phyloP scores from a whole-genome alignment of 768 basidiomycete genomes.

The Termitomyces sp. region DNA sequence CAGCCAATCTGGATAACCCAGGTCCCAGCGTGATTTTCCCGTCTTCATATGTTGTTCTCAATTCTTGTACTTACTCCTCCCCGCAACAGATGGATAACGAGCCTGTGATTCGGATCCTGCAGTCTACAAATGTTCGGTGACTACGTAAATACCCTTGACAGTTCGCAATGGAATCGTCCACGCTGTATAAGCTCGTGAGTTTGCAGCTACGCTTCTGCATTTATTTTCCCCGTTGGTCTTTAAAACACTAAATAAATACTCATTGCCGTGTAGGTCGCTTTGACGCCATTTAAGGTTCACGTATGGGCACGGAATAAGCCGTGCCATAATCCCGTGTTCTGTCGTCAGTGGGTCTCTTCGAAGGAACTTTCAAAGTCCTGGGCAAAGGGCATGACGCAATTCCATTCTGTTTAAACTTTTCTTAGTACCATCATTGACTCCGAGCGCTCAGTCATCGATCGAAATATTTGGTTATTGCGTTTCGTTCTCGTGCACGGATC shows the following conservation, averaged over 20 bases:
- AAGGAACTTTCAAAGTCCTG: neutral
- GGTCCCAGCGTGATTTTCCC: no score
- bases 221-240: neutral
- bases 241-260: neutral
- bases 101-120: neutral
- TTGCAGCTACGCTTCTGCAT: neutral
- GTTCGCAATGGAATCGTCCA: neutral
- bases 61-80: neutral
- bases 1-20: neutral
- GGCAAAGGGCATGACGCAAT: constrained; percentile 14
- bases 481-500: constrained; percentile 2
- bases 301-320: neutral
- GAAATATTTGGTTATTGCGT: neutral
- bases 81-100: neutral
- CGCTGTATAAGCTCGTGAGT: neutral
- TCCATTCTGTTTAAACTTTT: neutral
- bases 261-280: neutral
- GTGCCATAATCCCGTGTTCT: neutral
- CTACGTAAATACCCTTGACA: neutral
- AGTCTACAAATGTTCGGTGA: neutral
- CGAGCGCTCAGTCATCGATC: neutral
- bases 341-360: neutral
- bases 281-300: neutral
- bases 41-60: no score
- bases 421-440: neutral